Conservation (phyloP, 768 basidiomycete genomes). For the Cytidiella melzeri region DNA sequence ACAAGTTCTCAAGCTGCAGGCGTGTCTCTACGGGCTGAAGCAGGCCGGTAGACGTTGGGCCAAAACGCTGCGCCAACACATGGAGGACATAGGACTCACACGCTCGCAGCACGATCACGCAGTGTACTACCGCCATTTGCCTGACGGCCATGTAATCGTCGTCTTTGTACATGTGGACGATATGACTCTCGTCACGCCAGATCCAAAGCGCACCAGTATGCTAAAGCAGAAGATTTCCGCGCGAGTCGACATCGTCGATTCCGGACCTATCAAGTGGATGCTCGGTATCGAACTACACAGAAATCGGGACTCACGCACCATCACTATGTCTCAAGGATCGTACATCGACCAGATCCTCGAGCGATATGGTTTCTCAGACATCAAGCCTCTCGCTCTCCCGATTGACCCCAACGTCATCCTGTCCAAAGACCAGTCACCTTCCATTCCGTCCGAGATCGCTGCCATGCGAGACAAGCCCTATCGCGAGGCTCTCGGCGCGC, state of each 20-base stretch:
- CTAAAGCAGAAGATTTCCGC: not conserved
- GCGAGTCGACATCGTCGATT: constrained; percentile 5
- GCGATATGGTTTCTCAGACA: constrained; percentile 22
- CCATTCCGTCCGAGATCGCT: too few species aligned
- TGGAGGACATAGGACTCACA: not conserved
- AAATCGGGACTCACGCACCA: too few species aligned
- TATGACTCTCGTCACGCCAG: not conserved
- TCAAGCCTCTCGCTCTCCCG: constrained; percentile 23
- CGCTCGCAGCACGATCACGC: constrained; percentile 4
- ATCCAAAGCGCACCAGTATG: not conserved
- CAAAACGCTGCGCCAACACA: not conserved
- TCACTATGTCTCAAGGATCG: constrained; percentile 20
- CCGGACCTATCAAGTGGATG: constrained; percentile 10
- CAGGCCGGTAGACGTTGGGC: constrained; percentile 11
- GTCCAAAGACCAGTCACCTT: too few species aligned
- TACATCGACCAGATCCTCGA: constrained; percentile 30
- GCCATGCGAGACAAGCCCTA: too few species aligned
- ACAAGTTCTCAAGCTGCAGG: not conserved
- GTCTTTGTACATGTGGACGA: constrained; percentile 4
- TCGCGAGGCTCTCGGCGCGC: constrained; percentile 18
- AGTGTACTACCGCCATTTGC: not conserved
- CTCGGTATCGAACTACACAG: constrained; percentile 20
- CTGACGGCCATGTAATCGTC: not conserved
- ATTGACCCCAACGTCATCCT: constrained; percentile 31
- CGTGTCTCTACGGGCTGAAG: constrained; percentile 4